Evolutionary conservation across 768 basidiomycete species (phyloP), one percentile per base, ranked within the genome.

Genomic region (Podaxis sp.): DNA sequence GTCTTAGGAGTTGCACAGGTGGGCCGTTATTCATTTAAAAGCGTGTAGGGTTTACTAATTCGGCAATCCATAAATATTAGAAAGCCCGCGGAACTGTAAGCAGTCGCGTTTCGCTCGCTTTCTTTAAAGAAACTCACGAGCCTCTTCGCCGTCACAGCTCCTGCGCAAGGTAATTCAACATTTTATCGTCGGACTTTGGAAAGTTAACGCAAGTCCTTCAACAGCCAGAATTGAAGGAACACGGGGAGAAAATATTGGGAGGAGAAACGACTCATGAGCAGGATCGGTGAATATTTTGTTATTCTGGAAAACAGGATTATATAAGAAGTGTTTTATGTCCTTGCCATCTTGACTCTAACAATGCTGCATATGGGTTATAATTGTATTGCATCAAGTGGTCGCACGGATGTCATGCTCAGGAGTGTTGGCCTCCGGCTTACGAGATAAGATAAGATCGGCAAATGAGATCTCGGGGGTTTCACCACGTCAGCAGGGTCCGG

Each of bases 161-260:
- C 57, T 77, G 22, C 71, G 72, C 48, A 76, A 80, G 69, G 74
- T 73, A 11, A 7, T 53, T 44, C 22, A 15, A 12, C 39, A 24
- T n/a, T 33, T 11, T 39, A 28, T 2, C 17, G 12, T 38, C 28
- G 8, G 22, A 28, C 4, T 12, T 13, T 9, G 49, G 11, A 49
- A 39, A 30, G 56, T 19, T 44, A 51, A 42, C 48, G 46, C 36
- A 28, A 11, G 1, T 38, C 48, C 15, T 22, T 54, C 19, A 48
- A 19, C 52, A 81, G 72, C 63, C 80, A 17, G 73, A 74, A 8
- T 68, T 82, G 61, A 86, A 85, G 68, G 79, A 84, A 57, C 79
- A 86, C 48, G 86, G 85, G 0, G 72, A 82, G 64, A 73, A 78
- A 56, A 84, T 87, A 26, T 76, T 87, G 30, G 77, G 80, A 26